Percentiles rank a stretch among this genome's conserved stretches.
Evolutionary conservation across 768 basidiomycete species (phyloP).

Genomic region (Trametes maxima): DNA sequence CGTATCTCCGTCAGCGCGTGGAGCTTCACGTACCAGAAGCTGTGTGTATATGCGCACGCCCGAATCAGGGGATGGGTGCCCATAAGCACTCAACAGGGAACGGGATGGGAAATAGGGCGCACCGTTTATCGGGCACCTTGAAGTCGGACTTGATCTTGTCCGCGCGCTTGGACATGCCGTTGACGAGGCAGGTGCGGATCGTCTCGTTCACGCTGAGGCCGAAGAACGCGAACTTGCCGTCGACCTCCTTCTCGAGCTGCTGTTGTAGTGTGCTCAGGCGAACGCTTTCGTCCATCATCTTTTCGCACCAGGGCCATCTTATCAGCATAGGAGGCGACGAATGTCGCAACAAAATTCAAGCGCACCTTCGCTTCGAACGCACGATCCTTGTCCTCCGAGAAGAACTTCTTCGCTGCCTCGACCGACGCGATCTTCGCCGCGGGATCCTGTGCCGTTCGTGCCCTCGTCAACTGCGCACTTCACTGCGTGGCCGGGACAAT

Average conservation of each 20-base stretch:
- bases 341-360: neutral
- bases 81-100: neutral
- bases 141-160: slow-evolving; percentile 90
- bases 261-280: slow-evolving; percentile 82
- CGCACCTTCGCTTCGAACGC: slow-evolving; percentile 86
- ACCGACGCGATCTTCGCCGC: slow-evolving; percentile 69
- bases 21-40: slow-evolving; percentile 94
- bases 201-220: slow-evolving; percentile 89
- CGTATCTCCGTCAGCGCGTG: slow-evolving; percentile 75
- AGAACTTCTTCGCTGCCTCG: slow-evolving; percentile 87
- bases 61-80: neutral
- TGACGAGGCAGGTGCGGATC: slow-evolving; percentile 73
- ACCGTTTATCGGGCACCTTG: slow-evolving; percentile 96
- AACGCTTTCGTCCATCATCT: slow-evolving; percentile 92
- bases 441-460: slow-evolving; percentile 59
- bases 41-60: slow-evolving; percentile 33
- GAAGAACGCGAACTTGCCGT: slow-evolving; percentile 77
- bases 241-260: slow-evolving; percentile 82
- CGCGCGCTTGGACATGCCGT: slow-evolving; percentile 82
- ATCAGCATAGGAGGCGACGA: neutral
- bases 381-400: slow-evolving; percentile 92
- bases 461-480: neutral
- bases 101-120: neutral
- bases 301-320: neutral
- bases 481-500: no score